Evolutionary conservation across 495 filamentous ascomycete genomes (phyloP).

Genomic region (Mycothermus thermophilus): DNA sequence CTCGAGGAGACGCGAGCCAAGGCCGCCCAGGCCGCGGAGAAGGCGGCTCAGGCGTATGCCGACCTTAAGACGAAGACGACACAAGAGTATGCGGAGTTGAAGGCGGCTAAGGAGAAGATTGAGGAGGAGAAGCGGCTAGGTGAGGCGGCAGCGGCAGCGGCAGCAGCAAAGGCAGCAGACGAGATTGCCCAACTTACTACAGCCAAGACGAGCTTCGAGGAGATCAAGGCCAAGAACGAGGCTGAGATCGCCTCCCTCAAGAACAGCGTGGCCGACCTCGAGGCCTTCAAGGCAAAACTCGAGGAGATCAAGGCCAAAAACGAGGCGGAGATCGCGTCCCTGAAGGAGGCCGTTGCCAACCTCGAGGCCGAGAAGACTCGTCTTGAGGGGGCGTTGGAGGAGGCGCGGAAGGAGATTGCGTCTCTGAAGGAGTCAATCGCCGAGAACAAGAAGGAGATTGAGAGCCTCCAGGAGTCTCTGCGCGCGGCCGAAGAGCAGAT

Average conservation of each 20-base stretch:
- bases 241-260: conserved; percentile 16
- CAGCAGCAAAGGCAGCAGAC: conserved; percentile 10
- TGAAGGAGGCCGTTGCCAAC: conserved; percentile 8
- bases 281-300: conserved; percentile 6
- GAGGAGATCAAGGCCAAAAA: conserved; percentile 10
- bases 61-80: conserved; percentile 1
- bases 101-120: conserved; percentile 2
- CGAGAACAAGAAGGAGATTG: conserved; percentile 16
- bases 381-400: conserved; percentile 16
- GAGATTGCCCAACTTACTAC: conserved; percentile 16
- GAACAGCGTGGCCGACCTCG: conserved; percentile 10
- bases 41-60: conserved; percentile 4
- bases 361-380: conserved; percentile 15
- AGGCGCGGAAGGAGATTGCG: conserved; percentile 14
- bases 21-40: conserved; percentile 11
- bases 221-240: conserved; percentile 15
- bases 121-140: conserved; percentile 2
- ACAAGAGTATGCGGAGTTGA: conserved; percentile 7
- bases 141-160: conserved; percentile 2
- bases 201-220: conserved; percentile 14
- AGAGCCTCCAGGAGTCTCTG: conserved; percentile 16
- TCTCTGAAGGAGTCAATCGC: conserved; percentile 13
- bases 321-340: conserved; percentile 9
- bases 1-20: conserved; percentile 10
- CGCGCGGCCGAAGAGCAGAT: conserved; percentile 18